phyloP scores from a whole-genome alignment of 352 stramenopile species.

The Phytophthora multivora region DNA sequence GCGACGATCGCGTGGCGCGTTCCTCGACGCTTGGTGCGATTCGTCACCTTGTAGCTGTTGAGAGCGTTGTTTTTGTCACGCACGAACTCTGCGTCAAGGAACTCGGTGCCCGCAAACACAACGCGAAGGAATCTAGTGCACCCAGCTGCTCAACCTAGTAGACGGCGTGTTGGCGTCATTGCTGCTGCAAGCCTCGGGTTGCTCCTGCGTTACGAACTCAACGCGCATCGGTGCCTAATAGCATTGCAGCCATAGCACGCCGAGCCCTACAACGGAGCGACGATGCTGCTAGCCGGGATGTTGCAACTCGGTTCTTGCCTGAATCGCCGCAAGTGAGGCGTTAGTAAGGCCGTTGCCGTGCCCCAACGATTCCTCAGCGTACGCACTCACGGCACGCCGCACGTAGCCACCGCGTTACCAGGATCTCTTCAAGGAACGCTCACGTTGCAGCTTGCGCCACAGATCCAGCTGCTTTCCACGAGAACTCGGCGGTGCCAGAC shows the following conservation, averaged over 20 bases:
- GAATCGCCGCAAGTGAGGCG: conserved; percentile 3
- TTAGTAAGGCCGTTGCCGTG: conserved; percentile 24
- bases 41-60: conserved; percentile 20
- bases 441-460: no score
- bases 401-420: conserved; percentile 18
- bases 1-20: neutral
- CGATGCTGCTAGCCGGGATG: conserved; percentile 4
- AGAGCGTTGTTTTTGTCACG: conserved; percentile 18
- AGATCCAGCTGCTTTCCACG: conserved; percentile 36
- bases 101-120: conserved; percentile 4
- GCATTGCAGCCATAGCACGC: conserved; percentile 5
- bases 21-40: conserved; percentile 2
- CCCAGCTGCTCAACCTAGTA: conserved; percentile 9
- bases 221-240: no score
- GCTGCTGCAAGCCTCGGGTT: conserved; percentile 1
- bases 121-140: conserved; percentile 26
- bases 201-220: neutral
- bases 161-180: neutral
- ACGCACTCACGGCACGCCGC: conserved; percentile 3
- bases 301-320: conserved; percentile 1
- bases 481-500: conserved; percentile 25
- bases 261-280: conserved; percentile 18
- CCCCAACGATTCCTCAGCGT: conserved; percentile 13
- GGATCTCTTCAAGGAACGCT: conserved; percentile 27
- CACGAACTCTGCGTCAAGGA: neutral